Percentiles rank a stretch among this genome's conserved stretches.
Evolutionary conservation across 2,329 filamentous ascomycete genomes (phyloP).

Genomic region (Fusarium pseudoanthophilum): DNA sequence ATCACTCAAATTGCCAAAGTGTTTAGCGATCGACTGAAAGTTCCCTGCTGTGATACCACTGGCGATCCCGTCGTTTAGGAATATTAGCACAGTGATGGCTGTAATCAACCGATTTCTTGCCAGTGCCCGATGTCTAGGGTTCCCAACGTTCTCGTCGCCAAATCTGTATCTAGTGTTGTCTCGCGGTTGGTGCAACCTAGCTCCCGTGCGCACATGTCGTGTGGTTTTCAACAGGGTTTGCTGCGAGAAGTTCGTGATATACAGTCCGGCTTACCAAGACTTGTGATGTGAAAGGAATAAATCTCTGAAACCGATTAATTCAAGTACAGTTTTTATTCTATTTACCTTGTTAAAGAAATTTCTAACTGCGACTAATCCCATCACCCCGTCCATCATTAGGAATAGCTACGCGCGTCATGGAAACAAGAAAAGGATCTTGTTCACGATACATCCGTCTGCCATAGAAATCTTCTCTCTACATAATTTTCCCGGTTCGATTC

Average conservation of each 20-base stretch:
- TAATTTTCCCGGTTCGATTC: too few species aligned
- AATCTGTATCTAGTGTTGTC: background rate
- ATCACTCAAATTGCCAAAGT: background rate
- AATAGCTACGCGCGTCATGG: background rate
- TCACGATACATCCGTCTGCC: background rate
- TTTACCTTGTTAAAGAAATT: too few species aligned
- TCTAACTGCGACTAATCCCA: background rate
- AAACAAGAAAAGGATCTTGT: accelerated
- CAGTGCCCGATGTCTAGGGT: background rate
- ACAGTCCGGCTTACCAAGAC: background rate
- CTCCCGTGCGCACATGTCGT: accelerated
- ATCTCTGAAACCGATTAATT: accelerated
- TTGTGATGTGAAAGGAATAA: background rate
- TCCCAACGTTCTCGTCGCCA: background rate
- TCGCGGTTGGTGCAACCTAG: background rate
- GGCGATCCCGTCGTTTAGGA: background rate
- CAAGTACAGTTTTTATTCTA: too few species aligned
- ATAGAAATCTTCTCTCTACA: background rate
- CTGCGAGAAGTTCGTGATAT: background rate
- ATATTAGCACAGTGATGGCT: background rate
- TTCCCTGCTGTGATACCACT: background rate
- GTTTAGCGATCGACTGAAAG: background rate
- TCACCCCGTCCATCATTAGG: accelerated
- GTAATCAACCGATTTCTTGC: background rate
- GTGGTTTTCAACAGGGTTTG: background rate